Percentiles rank a stretch among this genome's conserved stretches.
Conservation (phyloP, 2,329 filamentous ascomycete species). For the Dothideomycetes sp. region DNA sequence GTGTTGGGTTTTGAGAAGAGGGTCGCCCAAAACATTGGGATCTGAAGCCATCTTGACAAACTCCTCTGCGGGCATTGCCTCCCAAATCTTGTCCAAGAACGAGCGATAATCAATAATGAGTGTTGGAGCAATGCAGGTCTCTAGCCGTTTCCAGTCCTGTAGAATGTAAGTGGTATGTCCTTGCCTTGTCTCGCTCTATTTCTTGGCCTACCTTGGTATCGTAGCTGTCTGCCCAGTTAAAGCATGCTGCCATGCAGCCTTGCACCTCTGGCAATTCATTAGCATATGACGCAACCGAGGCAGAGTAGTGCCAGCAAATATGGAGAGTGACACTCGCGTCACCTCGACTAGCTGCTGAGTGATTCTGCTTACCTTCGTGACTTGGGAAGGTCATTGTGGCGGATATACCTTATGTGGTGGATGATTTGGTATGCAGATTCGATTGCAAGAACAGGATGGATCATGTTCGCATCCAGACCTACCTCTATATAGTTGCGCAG, state of each 20-base stretch:
- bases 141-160: conserved; percentile 47
- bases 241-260: conserved; percentile 25
- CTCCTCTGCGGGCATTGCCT: conserved; percentile 43
- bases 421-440: background rate
- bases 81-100: conserved; percentile 45
- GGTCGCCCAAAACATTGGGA: conserved; percentile 42
- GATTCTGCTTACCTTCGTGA: conserved; percentile 9
- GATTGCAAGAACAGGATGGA: background rate
- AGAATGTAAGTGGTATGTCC: too few species aligned
- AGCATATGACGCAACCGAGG: conserved; percentile 1
- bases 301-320: background rate
- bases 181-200: too few species aligned
- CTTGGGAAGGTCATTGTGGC: conserved; percentile 6
- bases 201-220: conserved; percentile 43
- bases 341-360: background rate
- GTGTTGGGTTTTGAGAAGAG: conserved; percentile 45
- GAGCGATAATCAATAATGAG: conserved; percentile 57
- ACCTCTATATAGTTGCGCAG: too few species aligned
- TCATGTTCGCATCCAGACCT: too few species aligned
- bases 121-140: conserved; percentile 52
- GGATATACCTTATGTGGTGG: background rate
- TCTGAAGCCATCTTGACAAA: conserved; percentile 43
- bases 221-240: conserved; percentile 55
- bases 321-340: too few species aligned
- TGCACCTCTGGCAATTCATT: conserved; percentile 20